Evolutionary conservation across 2,329 filamentous ascomycete genomes (phyloP), one percentile per base, ranked within the genome.

Genomic region (Didymella glomerata): DNA sequence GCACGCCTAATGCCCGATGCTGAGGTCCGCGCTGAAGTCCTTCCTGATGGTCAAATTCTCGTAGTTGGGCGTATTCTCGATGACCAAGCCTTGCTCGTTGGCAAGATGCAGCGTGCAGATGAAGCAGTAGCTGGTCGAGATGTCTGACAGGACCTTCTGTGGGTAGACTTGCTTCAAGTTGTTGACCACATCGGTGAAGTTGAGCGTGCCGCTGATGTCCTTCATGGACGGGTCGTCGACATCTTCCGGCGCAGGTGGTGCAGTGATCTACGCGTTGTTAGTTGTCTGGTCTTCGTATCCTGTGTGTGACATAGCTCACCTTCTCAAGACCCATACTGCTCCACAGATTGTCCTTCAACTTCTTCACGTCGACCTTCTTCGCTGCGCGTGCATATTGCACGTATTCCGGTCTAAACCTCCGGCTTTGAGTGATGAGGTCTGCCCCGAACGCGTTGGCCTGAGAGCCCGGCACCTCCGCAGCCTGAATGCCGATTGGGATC

Each of bases 171-270:
- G 79, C 74, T 96, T 91, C 46, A 99, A 81, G 62, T 89, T 89
- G 74, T 96, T 96, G 88, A 99, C 96, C 60, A 99, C 88, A 20
- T 90, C 83, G 0, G 93, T 98, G 78, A 99, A 99, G 69, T 90
- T 93, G 65, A 97, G 84, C 3, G 83, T 76, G 62, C 80, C 79
- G 52, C 81, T 73, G 14, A 85, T 83, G 34, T 83, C 78, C 47
- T 78, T 76, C 53, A 70, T 71, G 46, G 69, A 70, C 48, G 71
- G 70, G 65, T 77, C 66, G 11, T 72, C 64, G 10, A 53, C 41
- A 18, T 62, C 44, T 24, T 67, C 54, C 40, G 63, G 9, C 32
- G 48, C 44, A 6, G 65, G 63, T 25, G 71, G 68, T n/a, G 57
- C 51, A 14, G 62, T 63, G 20, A 69, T 67, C 71, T 75, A 20